Percentiles rank a stretch among this genome's conserved stretches.
Conservation (phyloP, 768 basidiomycete species). For the Tricholoma saponaceum region DNA sequence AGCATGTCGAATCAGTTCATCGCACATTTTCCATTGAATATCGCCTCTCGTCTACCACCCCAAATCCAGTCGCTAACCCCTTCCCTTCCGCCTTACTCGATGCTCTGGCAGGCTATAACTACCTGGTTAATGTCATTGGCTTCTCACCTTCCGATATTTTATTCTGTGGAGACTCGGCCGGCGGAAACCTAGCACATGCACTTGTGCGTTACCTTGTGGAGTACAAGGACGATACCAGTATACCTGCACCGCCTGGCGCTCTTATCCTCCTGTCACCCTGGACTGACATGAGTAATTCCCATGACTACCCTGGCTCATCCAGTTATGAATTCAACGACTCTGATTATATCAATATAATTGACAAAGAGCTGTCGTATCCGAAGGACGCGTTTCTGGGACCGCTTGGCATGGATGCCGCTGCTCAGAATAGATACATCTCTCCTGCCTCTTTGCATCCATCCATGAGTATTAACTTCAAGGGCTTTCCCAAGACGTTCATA, state of each 20-base stretch:
- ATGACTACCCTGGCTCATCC: slow-evolving; percentile 35
- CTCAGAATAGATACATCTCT: slow-evolving; percentile 52
- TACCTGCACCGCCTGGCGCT: slow-evolving; percentile 40
- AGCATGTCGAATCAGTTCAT: slow-evolving; percentile 37
- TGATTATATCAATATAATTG: slow-evolving; percentile 27
- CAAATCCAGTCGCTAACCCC: slow-evolving; percentile 41
- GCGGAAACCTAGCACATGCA: slow-evolving; percentile 67
- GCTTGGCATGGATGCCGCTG: slow-evolving; percentile 41
- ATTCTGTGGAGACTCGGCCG: slow-evolving; percentile 72
- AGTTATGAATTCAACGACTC: slow-evolving; percentile 25
- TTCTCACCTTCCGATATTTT: no score
- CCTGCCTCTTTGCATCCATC: slow-evolving; percentile 44
- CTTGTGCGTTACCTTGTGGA: slow-evolving; percentile 60
- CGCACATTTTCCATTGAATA: no score
- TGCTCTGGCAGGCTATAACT: slow-evolving; percentile 67
- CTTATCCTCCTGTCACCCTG: slow-evolving; percentile 56
- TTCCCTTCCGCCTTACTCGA: slow-evolving; percentile 79
- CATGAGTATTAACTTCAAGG: slow-evolving; percentile 39
- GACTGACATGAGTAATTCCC: slow-evolving; percentile 44
- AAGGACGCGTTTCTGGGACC: slow-evolving; percentile 43
- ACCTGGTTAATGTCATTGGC: slow-evolving; percentile 58
- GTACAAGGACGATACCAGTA: slow-evolving; percentile 28
- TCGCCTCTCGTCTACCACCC: slow-evolving; percentile 44
- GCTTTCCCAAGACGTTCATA: slow-evolving; percentile 61
- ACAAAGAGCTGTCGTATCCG: slow-evolving; percentile 25